These are phyloP conservation scores for Clarireedia homoeocarpa DNA, from an alignment of 2,329 filamentous ascomycete species.

Conservation along the genomic window DNA sequence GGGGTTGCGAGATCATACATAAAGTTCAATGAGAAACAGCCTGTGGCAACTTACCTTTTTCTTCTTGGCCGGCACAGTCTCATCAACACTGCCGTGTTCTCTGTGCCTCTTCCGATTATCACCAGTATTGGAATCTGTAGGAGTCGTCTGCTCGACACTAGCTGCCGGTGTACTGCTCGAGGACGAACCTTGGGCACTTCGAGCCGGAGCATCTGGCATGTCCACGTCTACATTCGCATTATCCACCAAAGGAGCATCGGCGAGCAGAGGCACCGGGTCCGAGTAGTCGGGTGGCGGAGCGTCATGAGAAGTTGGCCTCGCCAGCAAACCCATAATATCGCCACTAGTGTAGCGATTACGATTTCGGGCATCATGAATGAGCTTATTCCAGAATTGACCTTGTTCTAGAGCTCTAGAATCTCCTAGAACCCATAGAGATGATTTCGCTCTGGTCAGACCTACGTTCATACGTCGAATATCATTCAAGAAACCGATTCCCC, in stretches of 20 bases:
- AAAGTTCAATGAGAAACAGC: background rate
- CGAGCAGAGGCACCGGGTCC: background rate
- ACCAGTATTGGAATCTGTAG: background rate
- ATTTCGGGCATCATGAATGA: slow-evolving; percentile 72
- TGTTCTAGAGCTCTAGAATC: slow-evolving; percentile 81
- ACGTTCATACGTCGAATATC: slow-evolving; percentile 99
- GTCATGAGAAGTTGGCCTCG: slow-evolving; percentile 34
- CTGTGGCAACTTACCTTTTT: background rate
- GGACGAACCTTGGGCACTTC: slow-evolving; percentile 6
- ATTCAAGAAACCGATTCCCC: slow-evolving; percentile 96
- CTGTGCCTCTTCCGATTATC: slow-evolving; percentile 9
- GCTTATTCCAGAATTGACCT: slow-evolving; percentile 82
- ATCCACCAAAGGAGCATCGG: background rate
- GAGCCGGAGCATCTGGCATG: slow-evolving; percentile 9
- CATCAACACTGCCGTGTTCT: background rate
- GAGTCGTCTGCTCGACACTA: background rate
- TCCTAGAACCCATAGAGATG: slow-evolving; percentile 91
- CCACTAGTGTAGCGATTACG: slow-evolving; percentile 72
- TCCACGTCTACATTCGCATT: slow-evolving; percentile 6
- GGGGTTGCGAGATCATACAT: background rate
- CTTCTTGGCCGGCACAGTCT: slow-evolving; percentile 9
- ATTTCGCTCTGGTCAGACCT: slow-evolving; percentile 91
- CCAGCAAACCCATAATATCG: slow-evolving; percentile 47
- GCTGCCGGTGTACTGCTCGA: background rate
- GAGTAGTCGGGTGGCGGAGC: slow-evolving; percentile 3